Conservation (phyloP, 768 basidiomycete genomes). For the Phylloporus sp. region DNA sequence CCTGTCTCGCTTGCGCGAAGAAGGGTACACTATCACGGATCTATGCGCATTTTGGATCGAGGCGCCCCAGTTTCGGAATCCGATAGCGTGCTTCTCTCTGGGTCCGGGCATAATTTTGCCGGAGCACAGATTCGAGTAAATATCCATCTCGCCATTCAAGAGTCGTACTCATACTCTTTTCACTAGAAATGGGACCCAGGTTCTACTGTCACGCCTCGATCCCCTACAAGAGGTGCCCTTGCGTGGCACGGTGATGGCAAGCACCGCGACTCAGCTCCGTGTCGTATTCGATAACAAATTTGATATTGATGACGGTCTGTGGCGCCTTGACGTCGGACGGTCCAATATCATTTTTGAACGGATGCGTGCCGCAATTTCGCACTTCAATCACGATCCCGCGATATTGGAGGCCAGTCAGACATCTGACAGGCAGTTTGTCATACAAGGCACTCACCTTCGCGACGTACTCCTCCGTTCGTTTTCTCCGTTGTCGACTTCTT, state of each 20-base stretch:
- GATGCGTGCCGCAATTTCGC: constrained; percentile 62
- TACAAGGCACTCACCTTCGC: constrained; percentile 68
- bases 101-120: constrained; percentile 62
- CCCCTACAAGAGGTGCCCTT: constrained; percentile 52
- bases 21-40: constrained; percentile 68
- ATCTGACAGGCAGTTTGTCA: constrained; percentile 44
- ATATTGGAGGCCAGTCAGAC: constrained; percentile 32
- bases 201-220: constrained; percentile 59
- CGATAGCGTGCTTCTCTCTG: constrained; percentile 58
- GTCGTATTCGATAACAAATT: constrained; percentile 53
- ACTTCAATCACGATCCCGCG: constrained; percentile 51
- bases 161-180: constrained; percentile 1
- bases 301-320: constrained; percentile 41
- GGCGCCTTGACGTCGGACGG: constrained; percentile 68
- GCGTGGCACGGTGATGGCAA: constrained; percentile 51
- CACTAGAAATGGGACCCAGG: constrained; percentile 63
- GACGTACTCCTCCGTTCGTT: constrained; percentile 65
- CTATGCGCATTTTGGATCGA: constrained; percentile 67
- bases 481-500: constrained; percentile 24
- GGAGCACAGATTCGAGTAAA: constrained; percentile 68
- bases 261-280: constrained; percentile 47
- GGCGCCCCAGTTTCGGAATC: constrained; percentile 56
- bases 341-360: constrained; percentile 62
- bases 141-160: constrained; percentile 1
- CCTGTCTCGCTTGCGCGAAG: constrained; percentile 50